phyloP scores from a whole-genome alignment of 257 asterid genomes.

The Solanum rostratum region DNA sequence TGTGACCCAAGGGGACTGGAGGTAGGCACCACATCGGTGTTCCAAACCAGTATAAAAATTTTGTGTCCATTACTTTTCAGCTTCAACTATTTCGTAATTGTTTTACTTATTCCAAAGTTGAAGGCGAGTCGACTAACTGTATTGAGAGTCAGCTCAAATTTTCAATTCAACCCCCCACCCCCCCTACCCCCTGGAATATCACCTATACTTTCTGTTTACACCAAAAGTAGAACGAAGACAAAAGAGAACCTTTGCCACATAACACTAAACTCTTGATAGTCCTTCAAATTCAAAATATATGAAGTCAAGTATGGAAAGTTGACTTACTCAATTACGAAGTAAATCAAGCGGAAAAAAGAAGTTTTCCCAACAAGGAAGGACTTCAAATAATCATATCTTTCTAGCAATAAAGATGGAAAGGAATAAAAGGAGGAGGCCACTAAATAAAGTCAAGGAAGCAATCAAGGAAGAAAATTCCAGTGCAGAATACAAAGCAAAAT shows the following conservation, averaged over 20 bases:
- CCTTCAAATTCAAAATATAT: background rate
- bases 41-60: no score
- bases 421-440: background rate
- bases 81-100: no score
- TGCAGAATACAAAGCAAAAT: background rate
- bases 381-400: background rate
- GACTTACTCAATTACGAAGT: background rate
- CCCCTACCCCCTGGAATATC: no score
- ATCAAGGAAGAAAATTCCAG: background rate
- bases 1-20: no score
- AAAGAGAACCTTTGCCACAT: background rate
- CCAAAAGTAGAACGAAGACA: background rate
- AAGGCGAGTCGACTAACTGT: no score
- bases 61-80: no score
- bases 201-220: background rate
- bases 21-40: no score
- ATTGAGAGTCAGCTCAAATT: no score
- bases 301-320: background rate
- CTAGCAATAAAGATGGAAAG: background rate
- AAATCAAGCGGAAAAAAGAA: background rate
- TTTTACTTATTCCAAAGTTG: no score
- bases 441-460: background rate
- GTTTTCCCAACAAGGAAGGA: background rate
- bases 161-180: no score
- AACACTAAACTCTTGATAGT: background rate